Evolutionary conservation across 2,329 filamentous ascomycete species (phyloP), one percentile per base, ranked within the genome.

Genomic region (Clarireedia paspali): DNA sequence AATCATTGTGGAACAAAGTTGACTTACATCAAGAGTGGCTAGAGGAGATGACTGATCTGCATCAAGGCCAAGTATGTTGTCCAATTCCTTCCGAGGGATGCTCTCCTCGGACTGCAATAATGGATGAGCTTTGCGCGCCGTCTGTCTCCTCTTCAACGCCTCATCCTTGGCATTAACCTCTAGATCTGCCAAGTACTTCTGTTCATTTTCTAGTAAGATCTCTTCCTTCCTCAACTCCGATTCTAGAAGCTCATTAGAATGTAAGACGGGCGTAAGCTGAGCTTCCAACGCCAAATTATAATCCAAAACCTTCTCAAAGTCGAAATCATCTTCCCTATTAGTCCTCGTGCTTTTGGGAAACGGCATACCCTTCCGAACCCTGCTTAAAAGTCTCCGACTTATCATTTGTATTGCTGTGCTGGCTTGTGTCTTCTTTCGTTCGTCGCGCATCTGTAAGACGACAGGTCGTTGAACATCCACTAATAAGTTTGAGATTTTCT

Each of bases 231-330:
- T 75, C 61, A 80, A 78, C 68, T 87, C 84, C 27, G 75, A 72
- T 53, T 72, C 72, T 34, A 89, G 73, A 47, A 89, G 70, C 60
- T 80, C 77, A 24, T 87, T 79, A 4, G 81, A 77, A 69, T 89
- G 84, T 44, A 84, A 70, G 20, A 80, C 72, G 1, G 84, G 82
- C 15, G 81, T 83, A 5, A 89, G 77, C 69, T 79, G 77, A 57
- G 72, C 72, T 66, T 87, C 80, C 26, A 86, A 69, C 7, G 70
- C 70, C 56, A 75, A 71, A 59, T 81, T 81, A n/a, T 77, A 78
- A 63, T 84, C 79, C 7, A 85, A 72, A 14, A 84, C 78, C 62
- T 76, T 79, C 66, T 89, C 85, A 60, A 84, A 84, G 64, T 87
- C 78, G 47, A 89, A 80, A 65, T 86, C 82, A 27, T 76, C 73